Base-by-base conservation (phyloP, 345 rosid species). In the Turnera subulata region DNA sequence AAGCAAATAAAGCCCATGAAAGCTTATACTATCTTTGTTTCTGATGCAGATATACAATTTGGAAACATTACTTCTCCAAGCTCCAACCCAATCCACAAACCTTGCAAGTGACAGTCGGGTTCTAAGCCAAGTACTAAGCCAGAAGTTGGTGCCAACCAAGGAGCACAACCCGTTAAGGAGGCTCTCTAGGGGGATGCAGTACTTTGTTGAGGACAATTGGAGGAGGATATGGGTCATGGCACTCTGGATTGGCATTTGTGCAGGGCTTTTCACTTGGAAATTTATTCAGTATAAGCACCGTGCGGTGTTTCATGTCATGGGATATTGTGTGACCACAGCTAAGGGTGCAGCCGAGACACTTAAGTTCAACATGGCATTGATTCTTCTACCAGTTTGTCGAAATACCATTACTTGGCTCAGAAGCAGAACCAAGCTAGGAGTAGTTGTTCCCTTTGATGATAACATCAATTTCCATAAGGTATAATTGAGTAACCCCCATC, bases 391-490 rank as follows among this genome's bases (percentile, higher is more conserved):
- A 9, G 84, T 86, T 5, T 89, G 94, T 54, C 77, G 96, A 59
- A 89, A 86, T 42, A 84, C 89, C 42, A 82, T 86, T 40, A 86
- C 94, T 56, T 84, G 85, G 89, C 82, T 89, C 29, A 76, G 94
- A 58, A 82, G 80, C 75, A 82, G 50, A 46, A 78, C 88, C 51
- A 80, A 71, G 80, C 55, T 82, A 14, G 91, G 94, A 0, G 55
- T 23, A 3, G 52, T 65, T 40, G 74, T 84, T 33, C 96, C 96
- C 6, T 89, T 89, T 45, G 85, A 89, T 62, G 96, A 85, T 56
- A 89, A 89, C 47, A 73, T 89, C 74, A 85, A 85, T 55, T 89
- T 89, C 55, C 96, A 85, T 72, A 84, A 89, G 88, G 95, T 79
- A n/a, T n/a, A 74, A n/a, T n/a, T n/a, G n/a, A n/a, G n/a, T n/a